These are phyloP conservation scores for Solanum habrochaites DNA, from an alignment of 257 asterid species.

Conservation along the genomic window DNA sequence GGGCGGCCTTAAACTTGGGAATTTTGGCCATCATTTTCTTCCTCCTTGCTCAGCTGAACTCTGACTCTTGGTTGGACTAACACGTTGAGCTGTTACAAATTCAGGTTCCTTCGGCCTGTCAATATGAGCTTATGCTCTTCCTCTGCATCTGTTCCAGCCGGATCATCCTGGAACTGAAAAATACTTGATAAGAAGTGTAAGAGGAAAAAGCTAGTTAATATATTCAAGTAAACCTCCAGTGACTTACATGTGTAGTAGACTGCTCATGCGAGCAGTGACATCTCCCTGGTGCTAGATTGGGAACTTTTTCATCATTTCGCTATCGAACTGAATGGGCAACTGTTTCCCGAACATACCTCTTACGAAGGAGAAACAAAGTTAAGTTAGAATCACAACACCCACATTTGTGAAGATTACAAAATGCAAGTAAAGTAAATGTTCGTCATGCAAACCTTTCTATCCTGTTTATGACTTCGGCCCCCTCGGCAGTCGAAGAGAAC, in stretches of 20 bases:
- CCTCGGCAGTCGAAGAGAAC: slow-evolving; percentile 32
- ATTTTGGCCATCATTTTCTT: slow-evolving; percentile 90
- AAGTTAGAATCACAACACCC: not conserved
- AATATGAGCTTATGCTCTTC: slow-evolving; percentile 66
- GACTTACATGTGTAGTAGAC: slow-evolving; percentile 39
- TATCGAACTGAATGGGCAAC: slow-evolving; percentile 65
- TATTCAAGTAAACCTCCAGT: not conserved
- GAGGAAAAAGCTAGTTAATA: not conserved
- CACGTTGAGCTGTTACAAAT: slow-evolving; percentile 80
- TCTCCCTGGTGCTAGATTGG: slow-evolving; percentile 72
- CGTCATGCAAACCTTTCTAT: slow-evolving; percentile 45
- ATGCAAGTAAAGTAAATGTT: not conserved
- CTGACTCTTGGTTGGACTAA: slow-evolving; percentile 48
- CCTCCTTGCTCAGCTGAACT: slow-evolving; percentile 84
- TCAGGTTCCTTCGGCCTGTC: slow-evolving; percentile 89
- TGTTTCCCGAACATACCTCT: slow-evolving; percentile 71
- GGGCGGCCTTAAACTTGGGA: slow-evolving; percentile 95
- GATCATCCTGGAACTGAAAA: slow-evolving; percentile 6
- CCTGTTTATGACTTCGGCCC: slow-evolving; percentile 52
- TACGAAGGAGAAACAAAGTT: not conserved
- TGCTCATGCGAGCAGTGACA: slow-evolving; percentile 22
- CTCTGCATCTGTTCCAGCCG: slow-evolving; percentile 12
- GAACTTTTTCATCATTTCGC: slow-evolving; percentile 91
- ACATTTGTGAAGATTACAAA: not conserved
- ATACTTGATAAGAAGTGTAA: not conserved